These are phyloP conservation scores for Penicillium sp. DNA, from an alignment of 2,329 filamentous ascomycete species.

Conservation along the genomic window DNA sequence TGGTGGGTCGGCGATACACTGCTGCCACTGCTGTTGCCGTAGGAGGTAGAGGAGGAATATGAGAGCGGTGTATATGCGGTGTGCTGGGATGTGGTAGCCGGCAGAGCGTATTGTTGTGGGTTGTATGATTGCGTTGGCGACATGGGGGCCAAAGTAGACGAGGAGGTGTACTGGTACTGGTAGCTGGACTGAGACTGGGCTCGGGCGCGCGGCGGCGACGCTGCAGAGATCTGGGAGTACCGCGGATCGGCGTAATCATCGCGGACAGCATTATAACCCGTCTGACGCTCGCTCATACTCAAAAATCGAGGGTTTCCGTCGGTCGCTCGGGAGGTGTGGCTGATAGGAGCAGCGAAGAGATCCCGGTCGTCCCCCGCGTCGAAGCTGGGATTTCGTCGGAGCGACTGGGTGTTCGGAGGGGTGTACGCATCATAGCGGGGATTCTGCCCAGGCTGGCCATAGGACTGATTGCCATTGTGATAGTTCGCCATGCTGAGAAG, in stretches of 20 bases:
- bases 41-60: slow-evolving; percentile 49
- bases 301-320: slow-evolving; percentile 42
- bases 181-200: slow-evolving; percentile 54
- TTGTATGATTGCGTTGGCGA: slow-evolving; percentile 62
- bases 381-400: slow-evolving; percentile 70
- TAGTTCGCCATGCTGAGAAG: slow-evolving; percentile 58
- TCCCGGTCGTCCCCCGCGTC: slow-evolving; percentile 74
- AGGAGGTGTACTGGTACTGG: slow-evolving; percentile 49
- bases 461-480: slow-evolving; percentile 56
- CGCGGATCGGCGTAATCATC: slow-evolving; percentile 40
- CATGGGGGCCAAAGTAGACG: slow-evolving; percentile 42
- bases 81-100: slow-evolving; percentile 51
- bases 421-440: slow-evolving; percentile 47
- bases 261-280: slow-evolving; percentile 30
- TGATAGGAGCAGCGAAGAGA: slow-evolving; percentile 49
- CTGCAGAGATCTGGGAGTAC: slow-evolving; percentile 40
- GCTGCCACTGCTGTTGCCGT: slow-evolving; percentile 24
- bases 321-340: slow-evolving; percentile 36
- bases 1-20: slow-evolving; percentile 40
- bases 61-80: slow-evolving; percentile 74
- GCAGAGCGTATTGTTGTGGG: slow-evolving; percentile 63
- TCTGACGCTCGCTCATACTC: slow-evolving; percentile 44
- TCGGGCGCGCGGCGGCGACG: slow-evolving; percentile 43
- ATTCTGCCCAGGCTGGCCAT: slow-evolving; percentile 41
- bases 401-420: slow-evolving; percentile 47